Base-by-base conservation (phyloP, 768 basidiomycete species). In the Lactarius tabidus region DNA sequence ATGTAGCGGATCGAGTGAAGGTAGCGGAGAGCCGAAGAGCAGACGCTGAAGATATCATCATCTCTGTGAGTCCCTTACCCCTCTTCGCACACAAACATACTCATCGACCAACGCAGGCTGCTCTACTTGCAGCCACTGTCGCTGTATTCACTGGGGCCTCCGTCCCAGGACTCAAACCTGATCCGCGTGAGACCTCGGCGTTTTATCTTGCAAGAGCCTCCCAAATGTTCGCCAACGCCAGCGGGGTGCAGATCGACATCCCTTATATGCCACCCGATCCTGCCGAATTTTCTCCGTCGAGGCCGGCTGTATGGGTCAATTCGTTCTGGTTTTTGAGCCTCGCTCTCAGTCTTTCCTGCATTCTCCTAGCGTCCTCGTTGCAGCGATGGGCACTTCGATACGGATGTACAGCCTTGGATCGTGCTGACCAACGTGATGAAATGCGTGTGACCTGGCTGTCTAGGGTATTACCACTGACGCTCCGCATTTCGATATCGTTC, bases 271-370 rank as follows among this genome's bases (percentile, higher is more conserved):
- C 29, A 57, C 35, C 20, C 43, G 59, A 65, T 39, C 64, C 64
- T 1, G 20, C 59, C 54, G 20, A 57, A 0, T 65, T 65, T 6
- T 4, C n/a, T 0, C 64, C 64, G 17, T 26, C 59, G 23, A 61
- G 0, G 4, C 48, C 54, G 17, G 54, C 26, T 38, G 12, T 65
- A 26, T 20, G 43, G 55, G 45, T 65, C 45, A 65, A 65, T 45
- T 60, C 59, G 33, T 17, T 48, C 38, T 65, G 64, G 64, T 60
- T 65, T 20, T 26, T 65, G 59, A 65, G 64, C 55, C 48, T 65
- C 17, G 55, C 54, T 10, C 29, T 65, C 64, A 57, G 59, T 36
- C 36, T 65, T 54, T 51, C 59, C 2, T 60, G 55, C 1, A 65
- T 65, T 12, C 20, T 65, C 55, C 29, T 65, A 55, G 54, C 55